These are phyloP conservation scores for Aspergillus brasiliensis DNA, from an alignment of 2,329 filamentous ascomycete species.

Conservation along the genomic window DNA sequence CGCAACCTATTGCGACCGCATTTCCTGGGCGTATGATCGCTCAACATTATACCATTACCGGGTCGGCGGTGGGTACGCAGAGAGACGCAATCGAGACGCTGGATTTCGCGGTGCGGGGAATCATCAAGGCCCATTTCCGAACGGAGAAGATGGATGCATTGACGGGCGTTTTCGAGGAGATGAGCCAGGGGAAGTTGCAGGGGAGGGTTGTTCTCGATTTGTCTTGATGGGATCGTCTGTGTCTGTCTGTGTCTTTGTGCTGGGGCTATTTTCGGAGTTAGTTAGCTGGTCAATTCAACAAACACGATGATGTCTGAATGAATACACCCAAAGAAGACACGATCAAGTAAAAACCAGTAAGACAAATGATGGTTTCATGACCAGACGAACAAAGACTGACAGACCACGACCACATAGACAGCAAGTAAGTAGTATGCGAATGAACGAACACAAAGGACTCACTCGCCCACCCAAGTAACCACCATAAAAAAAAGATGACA, in stretches of 20 bases:
- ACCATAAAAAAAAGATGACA: no score
- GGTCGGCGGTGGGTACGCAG: slow-evolving; percentile 54
- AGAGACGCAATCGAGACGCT: slow-evolving; percentile 53
- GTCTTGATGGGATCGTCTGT: slow-evolving; percentile 19
- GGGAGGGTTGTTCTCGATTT: slow-evolving; percentile 54
- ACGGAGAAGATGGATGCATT: slow-evolving; percentile 53
- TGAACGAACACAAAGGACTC: no score
- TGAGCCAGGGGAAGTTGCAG: slow-evolving; percentile 47
- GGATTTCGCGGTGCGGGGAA: slow-evolving; percentile 51
- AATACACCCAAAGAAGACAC: background rate
- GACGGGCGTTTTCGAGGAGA: slow-evolving; percentile 49
- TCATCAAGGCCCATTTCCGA: slow-evolving; percentile 50
- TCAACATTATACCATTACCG: slow-evolving; percentile 51
- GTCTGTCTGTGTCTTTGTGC: background rate
- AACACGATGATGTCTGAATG: background rate
- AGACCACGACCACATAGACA: no score
- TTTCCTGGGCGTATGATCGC: slow-evolving; percentile 46
- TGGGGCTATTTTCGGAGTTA: background rate
- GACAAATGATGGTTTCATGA: no score
- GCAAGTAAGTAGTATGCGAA: no score
- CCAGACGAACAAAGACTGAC: no score
- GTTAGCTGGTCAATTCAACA: background rate
- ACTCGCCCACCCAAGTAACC: no score
- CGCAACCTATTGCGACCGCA: slow-evolving; percentile 48
- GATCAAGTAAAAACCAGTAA: no score